Evolutionary conservation across 176 grass and related monocot species (phyloP).

Genomic region (Lolium perenne): DNA sequence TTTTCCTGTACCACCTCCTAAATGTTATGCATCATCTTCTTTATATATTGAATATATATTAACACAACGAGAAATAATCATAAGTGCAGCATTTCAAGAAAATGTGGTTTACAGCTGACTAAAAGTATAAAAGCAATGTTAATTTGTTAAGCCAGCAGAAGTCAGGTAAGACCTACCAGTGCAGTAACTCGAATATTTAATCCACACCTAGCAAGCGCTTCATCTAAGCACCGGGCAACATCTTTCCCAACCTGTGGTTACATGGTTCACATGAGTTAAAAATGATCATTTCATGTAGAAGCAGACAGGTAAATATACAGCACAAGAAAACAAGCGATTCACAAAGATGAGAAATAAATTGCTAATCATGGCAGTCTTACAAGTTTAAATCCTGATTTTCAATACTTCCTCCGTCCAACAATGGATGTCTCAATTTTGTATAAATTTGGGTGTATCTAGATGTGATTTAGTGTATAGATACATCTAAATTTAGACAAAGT

Average conservation of each 20-base stretch:
- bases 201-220: conserved; percentile 73
- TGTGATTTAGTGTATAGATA: no score
- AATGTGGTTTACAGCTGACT: neutral
- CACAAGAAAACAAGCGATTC: conserved; percentile 17
- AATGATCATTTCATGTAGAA: neutral
- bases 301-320: neutral
- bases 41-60: neutral
- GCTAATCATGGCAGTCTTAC: neutral
- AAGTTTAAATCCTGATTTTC: neutral
- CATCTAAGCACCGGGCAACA: conserved; percentile 78
- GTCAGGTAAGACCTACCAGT: conserved; percentile 62
- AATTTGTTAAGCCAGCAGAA: neutral
- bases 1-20: neutral
- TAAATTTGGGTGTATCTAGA: no score
- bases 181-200: conserved; percentile 68
- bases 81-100: conserved; percentile 6
- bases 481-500: no score
- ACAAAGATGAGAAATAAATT: neutral
- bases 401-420: no score
- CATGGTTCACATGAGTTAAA: conserved; percentile 25
- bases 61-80: neutral
- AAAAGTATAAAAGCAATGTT: conserved; percentile 11
- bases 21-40: neutral
- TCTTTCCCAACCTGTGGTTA: conserved; percentile 72
- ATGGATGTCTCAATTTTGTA: no score